phyloP scores from a whole-genome alignment of 2,329 filamentous ascomycete species.

The Onygenales sp. region DNA sequence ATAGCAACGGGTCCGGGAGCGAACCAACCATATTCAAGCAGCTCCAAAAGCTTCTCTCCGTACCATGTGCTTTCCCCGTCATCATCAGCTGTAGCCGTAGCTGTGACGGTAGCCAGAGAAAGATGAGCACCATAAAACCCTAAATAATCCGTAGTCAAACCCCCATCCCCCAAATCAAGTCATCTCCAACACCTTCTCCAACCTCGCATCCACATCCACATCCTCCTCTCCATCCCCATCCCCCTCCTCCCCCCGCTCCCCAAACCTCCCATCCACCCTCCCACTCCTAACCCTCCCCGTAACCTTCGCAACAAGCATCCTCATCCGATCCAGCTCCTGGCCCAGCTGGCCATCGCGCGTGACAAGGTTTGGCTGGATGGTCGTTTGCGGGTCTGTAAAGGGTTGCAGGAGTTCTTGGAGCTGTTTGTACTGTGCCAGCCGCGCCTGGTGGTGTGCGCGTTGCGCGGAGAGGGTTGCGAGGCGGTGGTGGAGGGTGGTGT shows the following conservation, averaged over 20 bases:
- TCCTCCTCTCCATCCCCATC: slow-evolving; percentile 10
- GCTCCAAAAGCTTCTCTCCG: background rate
- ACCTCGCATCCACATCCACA: slow-evolving; percentile 1
- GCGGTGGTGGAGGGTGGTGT: slow-evolving; percentile 31
- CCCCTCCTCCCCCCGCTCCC: slow-evolving; percentile 15
- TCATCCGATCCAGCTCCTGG: slow-evolving; percentile 41
- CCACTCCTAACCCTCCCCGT: slow-evolving; percentile 23
- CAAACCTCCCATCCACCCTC: slow-evolving; percentile 9
- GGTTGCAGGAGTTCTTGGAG: slow-evolving; percentile 40
- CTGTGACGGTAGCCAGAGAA: background rate
- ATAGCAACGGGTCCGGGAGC: background rate
- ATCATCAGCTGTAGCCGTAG: too few species aligned
- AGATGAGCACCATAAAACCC: background rate
- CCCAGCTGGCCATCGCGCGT: slow-evolving; percentile 42
- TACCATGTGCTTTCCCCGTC: too few species aligned
- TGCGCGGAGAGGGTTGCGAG: slow-evolving; percentile 38
- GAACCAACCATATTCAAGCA: background rate
- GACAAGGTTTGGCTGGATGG: slow-evolving; percentile 47
- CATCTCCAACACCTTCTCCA: slow-evolving; percentile 27
- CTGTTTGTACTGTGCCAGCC: slow-evolving; percentile 38
- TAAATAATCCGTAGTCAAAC: background rate
- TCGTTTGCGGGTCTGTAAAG: slow-evolving; percentile 39
- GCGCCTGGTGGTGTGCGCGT: slow-evolving; percentile 37
- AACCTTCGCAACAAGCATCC: slow-evolving; percentile 37
- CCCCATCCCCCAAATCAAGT: slow-evolving; percentile 14